Base-by-base conservation (phyloP, 2,329 filamentous ascomycete genomes). In the Calonectria pteridis region DNA sequence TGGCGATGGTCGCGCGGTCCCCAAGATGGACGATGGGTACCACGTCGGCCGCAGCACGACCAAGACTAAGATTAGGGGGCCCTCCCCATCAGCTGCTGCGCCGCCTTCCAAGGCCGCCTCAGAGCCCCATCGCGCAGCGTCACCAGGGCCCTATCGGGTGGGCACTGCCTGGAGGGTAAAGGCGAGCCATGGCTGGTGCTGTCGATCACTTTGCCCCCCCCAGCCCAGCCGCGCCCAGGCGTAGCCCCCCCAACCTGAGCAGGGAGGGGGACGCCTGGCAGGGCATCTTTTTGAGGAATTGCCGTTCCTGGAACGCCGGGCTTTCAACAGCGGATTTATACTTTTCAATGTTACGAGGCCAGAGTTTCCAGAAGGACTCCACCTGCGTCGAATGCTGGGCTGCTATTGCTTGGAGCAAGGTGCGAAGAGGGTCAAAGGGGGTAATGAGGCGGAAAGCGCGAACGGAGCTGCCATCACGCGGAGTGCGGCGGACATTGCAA, bases 331-430 rank as follows among this genome's bases (percentile, higher is more conserved):
- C 23, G n/a, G 23, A 40, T 62, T 62, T 62, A 59, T 37, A 62
- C 23, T 62, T 62, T 62, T 9, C 31, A 26, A 23, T 28, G 23
- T 28, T 28, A 40, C 55, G 33, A 62, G 55, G 33, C 18, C n/a
- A 62, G 23, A 40, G 55, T 62, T 62, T 62, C 55, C 33, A 62
- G 55, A 62, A 62, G 33, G 33, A 20, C 55, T 37, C 55, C 55
- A 62, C 55, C 35, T 37, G 53, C 31, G 16, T 58, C 53, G 29
- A 35, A 37, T 58, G 53, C 28, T n/a, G 28, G 6, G 33, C 31
- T 59, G 55, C 20, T 4, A 59, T 59, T 59, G 55, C 33, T 14
- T 23, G 20, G n/a, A 20, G 6, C 40, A 29, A 50, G 50, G 50
- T 9, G n/a, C 26, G 28, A 58, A 6, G 33, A 23, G 31, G 55